Conservation (phyloP, 2,329 filamentous ascomycete genomes). For the Epichloe amarillans region DNA sequence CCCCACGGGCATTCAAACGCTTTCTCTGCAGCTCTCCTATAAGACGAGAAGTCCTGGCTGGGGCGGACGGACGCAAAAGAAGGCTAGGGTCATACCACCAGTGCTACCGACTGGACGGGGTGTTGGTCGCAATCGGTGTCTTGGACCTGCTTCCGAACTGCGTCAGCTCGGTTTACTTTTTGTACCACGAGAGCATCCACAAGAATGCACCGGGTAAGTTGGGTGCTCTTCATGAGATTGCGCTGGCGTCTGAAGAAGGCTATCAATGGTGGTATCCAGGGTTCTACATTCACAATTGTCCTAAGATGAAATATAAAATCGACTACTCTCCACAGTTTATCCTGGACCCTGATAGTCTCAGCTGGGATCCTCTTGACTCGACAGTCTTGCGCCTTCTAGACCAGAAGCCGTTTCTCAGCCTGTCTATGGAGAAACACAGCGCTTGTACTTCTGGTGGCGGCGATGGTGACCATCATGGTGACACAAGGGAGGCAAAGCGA, state of each 20-base stretch:
- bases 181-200: conserved; percentile 66
- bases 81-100: conserved; percentile 66
- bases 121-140: conserved; percentile 62
- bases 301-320: conserved; percentile 78
- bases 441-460: not conserved
- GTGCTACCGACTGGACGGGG: conserved; percentile 66
- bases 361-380: conserved; percentile 47
- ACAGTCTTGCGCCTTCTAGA: conserved; percentile 37
- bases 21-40: conserved; percentile 67
- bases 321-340: conserved; percentile 65
- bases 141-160: conserved; percentile 64
- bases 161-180: conserved; percentile 72
- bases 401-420: conserved; percentile 41
- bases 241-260: conserved; percentile 52
- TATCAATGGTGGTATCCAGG: conserved; percentile 71
- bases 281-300: conserved; percentile 69
- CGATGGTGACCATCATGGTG: not conserved
- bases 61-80: conserved; percentile 36
- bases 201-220: conserved; percentile 61
- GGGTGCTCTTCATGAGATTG: conserved; percentile 59
- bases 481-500: not conserved
- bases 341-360: conserved; percentile 52
- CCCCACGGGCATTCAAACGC: conserved; percentile 46
- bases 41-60: conserved; percentile 27
- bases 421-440: conserved; percentile 23